phyloP scores from a whole-genome alignment of 352 stramenopile species.

The Phytophthora macrochlamydospora region DNA sequence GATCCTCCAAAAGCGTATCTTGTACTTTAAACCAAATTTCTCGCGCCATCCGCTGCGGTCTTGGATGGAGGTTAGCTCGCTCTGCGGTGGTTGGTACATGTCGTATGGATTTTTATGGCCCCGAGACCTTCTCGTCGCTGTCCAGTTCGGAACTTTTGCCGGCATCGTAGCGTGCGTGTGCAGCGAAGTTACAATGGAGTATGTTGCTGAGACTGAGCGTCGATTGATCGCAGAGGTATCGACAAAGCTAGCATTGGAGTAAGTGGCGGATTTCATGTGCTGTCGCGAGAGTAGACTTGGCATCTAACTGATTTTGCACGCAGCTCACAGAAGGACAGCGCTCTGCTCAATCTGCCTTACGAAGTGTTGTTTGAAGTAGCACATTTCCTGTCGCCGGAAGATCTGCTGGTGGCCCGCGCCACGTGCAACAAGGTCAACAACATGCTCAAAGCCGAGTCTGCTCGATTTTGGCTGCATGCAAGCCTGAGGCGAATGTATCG shows the following conservation, averaged over 20 bases:
- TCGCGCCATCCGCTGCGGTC: slow-evolving; percentile 56
- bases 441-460: slow-evolving; percentile 83
- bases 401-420: slow-evolving; percentile 71
- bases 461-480: slow-evolving; percentile 84
- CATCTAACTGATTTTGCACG: slow-evolving; percentile 14
- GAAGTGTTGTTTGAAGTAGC: slow-evolving; percentile 85
- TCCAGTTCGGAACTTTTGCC: slow-evolving; percentile 77
- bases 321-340: slow-evolving; percentile 67
- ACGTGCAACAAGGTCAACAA: slow-evolving; percentile 86
- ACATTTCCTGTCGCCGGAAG: slow-evolving; percentile 74
- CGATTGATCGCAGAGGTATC: slow-evolving; percentile 60
- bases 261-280: slow-evolving; percentile 16
- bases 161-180: slow-evolving; percentile 76
- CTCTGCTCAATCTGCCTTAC: slow-evolving; percentile 76
- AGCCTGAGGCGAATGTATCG: slow-evolving; percentile 75
- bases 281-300: background rate
- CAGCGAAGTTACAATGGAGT: slow-evolving; percentile 70
- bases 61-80: slow-evolving; percentile 61
- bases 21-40: slow-evolving; percentile 70
- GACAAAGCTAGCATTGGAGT: slow-evolving; percentile 50
- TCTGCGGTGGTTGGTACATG: slow-evolving; percentile 58
- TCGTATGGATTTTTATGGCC: slow-evolving; percentile 79
- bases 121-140: slow-evolving; percentile 68
- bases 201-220: slow-evolving; percentile 64
- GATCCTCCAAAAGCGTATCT: slow-evolving; percentile 78